Conservation (phyloP, 2,329 filamentous ascomycete species). For the Rhynchosporium graminicola region DNA sequence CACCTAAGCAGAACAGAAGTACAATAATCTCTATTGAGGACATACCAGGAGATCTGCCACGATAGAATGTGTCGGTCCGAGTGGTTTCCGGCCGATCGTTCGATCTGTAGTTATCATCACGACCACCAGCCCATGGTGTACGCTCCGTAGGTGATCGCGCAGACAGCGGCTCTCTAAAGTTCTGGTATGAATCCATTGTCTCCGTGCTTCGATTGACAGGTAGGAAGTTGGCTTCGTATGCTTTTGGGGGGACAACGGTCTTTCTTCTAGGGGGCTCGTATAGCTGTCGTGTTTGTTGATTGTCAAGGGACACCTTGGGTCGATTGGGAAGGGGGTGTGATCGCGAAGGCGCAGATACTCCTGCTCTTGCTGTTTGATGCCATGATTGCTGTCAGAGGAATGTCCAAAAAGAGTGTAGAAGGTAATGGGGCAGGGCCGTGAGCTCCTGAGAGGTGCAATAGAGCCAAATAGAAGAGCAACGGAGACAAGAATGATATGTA, state of each 20-base stretch:
- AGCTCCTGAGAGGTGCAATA: conserved; percentile 14
- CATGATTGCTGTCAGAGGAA: conserved; percentile 44
- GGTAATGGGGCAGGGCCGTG: conserved; percentile 21
- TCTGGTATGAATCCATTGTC: conserved; percentile 38
- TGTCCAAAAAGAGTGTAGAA: conserved; percentile 36
- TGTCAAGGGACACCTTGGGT: conserved; percentile 40
- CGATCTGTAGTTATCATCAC: conserved; percentile 38
- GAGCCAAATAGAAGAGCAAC: conserved; percentile 19
- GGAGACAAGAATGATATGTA: conserved; percentile 29
- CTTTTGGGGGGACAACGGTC: conserved; percentile 23
- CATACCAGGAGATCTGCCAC: conserved; percentile 71
- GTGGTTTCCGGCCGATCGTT: conserved; percentile 42
- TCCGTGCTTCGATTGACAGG: conserved; percentile 11
- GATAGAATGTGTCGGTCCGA: conserved; percentile 61
- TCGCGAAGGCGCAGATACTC: conserved; percentile 26
- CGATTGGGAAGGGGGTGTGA: conserved; percentile 32
- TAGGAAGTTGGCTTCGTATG: conserved; percentile 5
- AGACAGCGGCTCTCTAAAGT: conserved; percentile 38
- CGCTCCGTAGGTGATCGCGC: conserved; percentile 41
- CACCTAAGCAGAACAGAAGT: conserved; percentile 4
- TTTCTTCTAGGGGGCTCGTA: conserved; percentile 28
- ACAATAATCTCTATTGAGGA: conserved; percentile 32
- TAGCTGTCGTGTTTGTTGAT: conserved; percentile 29
- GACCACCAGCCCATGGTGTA: conserved; percentile 39
- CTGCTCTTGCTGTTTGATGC: conserved; percentile 40